A percentile compares a stretch with the other conserved stretches of the same genome.
Evolutionary conservation across 2,329 filamentous ascomycete genomes (phyloP).

Genomic region (Penicillium sp.): DNA sequence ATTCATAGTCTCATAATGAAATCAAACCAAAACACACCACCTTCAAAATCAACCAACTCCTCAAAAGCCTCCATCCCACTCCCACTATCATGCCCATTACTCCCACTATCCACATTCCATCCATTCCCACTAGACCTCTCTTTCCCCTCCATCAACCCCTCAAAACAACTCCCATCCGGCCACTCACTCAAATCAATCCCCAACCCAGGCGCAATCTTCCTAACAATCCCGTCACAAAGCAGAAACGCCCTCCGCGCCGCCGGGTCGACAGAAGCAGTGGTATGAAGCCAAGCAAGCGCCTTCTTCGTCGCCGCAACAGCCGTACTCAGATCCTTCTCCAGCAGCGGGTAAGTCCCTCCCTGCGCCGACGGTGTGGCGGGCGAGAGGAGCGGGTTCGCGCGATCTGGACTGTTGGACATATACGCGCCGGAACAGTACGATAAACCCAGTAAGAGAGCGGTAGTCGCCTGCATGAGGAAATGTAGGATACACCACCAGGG

Average conservation of each 20-base stretch:
- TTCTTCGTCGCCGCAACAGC: constrained; percentile 34
- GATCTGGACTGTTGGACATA: not conserved
- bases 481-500: constrained; percentile 46
- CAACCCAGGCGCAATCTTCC: constrained; percentile 29
- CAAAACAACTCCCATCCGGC: constrained; percentile 18
- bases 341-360: constrained; percentile 9
- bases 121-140: not conserved
- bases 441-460: constrained; percentile 40
- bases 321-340: constrained; percentile 20
- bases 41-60: constrained; percentile 19
- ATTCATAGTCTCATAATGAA: not conserved
- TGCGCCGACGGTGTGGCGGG: not conserved
- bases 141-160: not conserved
- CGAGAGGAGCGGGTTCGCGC: not conserved
- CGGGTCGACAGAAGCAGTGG: constrained; percentile 28
- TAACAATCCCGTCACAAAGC: constrained; percentile 32
- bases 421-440: constrained; percentile 14
- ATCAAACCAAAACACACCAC: not conserved
- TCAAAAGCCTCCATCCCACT: constrained; percentile 15
- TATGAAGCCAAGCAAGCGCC: constrained; percentile 37
- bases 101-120: not conserved
- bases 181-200: constrained; percentile 30
- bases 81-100: not conserved
- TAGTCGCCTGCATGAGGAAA: constrained; percentile 43
- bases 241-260: constrained; percentile 36